Percentiles rank a stretch among this genome's conserved stretches.
phyloP scores from a whole-genome alignment of 306 rosid species.

The Arachis stenosperma region DNA sequence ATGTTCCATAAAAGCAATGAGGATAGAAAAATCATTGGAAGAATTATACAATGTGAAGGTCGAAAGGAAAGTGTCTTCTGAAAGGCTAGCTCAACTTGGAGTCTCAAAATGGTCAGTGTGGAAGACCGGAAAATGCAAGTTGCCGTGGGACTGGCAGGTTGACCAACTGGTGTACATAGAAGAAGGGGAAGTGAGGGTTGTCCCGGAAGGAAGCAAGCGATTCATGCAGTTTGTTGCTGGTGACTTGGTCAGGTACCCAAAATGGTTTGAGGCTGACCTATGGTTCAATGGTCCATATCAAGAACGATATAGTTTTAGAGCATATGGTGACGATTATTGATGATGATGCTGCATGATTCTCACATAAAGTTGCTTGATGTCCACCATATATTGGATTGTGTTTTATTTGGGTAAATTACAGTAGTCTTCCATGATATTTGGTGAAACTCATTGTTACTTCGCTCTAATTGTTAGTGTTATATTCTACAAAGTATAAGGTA shows the following conservation, averaged over 20 bases:
- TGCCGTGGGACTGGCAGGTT: constrained; percentile 98
- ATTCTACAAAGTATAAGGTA: no score
- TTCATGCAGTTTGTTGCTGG: constrained; percentile 85
- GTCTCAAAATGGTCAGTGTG: constrained; percentile 85
- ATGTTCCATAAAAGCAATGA: constrained; percentile 58
- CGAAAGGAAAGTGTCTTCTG: constrained; percentile 62
- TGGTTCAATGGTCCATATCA: constrained; percentile 86
- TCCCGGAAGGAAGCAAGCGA: constrained; percentile 79
- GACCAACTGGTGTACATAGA: constrained; percentile 89
- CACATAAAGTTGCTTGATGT: background rate
- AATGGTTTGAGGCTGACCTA: constrained; percentile 92
- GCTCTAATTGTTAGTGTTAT: no score
- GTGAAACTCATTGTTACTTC: no score
- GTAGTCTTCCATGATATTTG: background rate
- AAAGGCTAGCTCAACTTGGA: constrained; percentile 68
- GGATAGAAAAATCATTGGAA: constrained; percentile 71
- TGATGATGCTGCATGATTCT: background rate
- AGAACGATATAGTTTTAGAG: constrained; percentile 84
- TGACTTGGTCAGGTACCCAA: constrained; percentile 81
- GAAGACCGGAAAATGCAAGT: constrained; percentile 78
- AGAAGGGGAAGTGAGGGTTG: constrained; percentile 94
- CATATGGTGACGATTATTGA: constrained; percentile 72
- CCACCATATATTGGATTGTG: constrained; percentile 11
- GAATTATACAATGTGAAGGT: constrained; percentile 80
- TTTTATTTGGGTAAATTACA: background rate